These are phyloP conservation scores for Oryza meridionalis DNA, from an alignment of 176 grass and related monocot species.

Conservation along the genomic window DNA sequence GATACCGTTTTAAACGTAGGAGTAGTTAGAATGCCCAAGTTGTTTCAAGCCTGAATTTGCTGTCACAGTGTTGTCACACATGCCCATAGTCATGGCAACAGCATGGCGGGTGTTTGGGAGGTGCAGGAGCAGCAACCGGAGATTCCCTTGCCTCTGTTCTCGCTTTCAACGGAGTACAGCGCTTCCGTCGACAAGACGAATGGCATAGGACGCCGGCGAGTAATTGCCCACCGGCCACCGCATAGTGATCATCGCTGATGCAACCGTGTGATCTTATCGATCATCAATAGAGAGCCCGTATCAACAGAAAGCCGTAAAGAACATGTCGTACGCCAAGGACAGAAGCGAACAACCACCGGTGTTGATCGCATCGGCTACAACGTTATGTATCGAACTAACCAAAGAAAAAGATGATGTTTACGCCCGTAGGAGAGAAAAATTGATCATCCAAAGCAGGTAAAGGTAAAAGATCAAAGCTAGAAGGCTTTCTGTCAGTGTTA, in stretches of 20 bases:
- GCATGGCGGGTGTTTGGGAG: neutral
- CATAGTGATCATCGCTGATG: constrained; percentile 8
- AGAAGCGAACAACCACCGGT: neutral
- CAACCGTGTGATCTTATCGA: neutral
- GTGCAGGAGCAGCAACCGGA: neutral
- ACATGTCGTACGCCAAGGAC: neutral
- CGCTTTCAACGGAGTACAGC: neutral
- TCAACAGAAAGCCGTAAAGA: neutral
- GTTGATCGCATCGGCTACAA: neutral
- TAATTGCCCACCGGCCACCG: neutral
- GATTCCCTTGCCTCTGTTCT: neutral
- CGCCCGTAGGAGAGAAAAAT: neutral
- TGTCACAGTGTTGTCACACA: neutral
- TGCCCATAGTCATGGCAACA: neutral
- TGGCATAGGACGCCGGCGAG: neutral
- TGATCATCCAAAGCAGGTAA: neutral
- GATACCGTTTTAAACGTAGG: too few species aligned
- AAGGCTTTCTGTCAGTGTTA: neutral
- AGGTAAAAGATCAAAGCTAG: neutral
- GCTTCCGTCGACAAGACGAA: neutral
- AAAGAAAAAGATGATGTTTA: neutral
- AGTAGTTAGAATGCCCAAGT: too few species aligned
- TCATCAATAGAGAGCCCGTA: neutral
- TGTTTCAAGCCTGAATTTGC: too few species aligned
- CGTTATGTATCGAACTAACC: neutral